Evolutionary conservation across 2,329 filamentous ascomycete genomes (phyloP).

Genomic region (Paradendryphiella salina): DNA sequence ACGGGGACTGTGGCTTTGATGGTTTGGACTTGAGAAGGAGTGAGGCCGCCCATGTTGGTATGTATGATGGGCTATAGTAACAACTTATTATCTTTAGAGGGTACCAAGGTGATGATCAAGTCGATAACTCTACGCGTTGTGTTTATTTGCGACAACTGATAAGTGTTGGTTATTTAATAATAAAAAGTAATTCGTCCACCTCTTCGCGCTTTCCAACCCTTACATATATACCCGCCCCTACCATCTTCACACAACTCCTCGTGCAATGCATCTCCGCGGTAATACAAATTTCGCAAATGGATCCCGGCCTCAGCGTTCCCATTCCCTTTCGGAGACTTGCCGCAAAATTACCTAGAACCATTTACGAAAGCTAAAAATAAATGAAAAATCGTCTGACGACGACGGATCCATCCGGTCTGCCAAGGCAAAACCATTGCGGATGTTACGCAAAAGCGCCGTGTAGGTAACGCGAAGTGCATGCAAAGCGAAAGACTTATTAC

Average conservation of each 20-base stretch:
- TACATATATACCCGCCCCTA: neutral
- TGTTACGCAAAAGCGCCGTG: too few relatives aligned
- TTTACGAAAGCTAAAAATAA: neutral
- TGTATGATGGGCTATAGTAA: neutral
- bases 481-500: too few relatives aligned
- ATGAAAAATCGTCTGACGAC: neutral
- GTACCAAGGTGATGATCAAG: too few relatives aligned
- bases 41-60: constrained; percentile 52
- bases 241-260: constrained; percentile 6
- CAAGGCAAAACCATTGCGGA: too few relatives aligned
- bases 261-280: constrained; percentile 13
- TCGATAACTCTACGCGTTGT: too few relatives aligned
- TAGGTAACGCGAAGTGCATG: too few relatives aligned
- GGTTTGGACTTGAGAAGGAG: constrained; percentile 63
- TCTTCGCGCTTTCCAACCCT: too few relatives aligned
- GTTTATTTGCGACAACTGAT: too few relatives aligned
- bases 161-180: too few relatives aligned
- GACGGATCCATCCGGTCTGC: too few relatives aligned
- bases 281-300: neutral
- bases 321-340: neutral
- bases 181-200: too few relatives aligned
- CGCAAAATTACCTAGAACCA: neutral
- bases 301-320: neutral
- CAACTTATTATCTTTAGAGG: neutral
- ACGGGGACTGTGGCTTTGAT: constrained; percentile 73